These are phyloP conservation scores for Lavandula angustifolia DNA, from an alignment of 257 asterid genomes.

Conservation along the genomic window DNA sequence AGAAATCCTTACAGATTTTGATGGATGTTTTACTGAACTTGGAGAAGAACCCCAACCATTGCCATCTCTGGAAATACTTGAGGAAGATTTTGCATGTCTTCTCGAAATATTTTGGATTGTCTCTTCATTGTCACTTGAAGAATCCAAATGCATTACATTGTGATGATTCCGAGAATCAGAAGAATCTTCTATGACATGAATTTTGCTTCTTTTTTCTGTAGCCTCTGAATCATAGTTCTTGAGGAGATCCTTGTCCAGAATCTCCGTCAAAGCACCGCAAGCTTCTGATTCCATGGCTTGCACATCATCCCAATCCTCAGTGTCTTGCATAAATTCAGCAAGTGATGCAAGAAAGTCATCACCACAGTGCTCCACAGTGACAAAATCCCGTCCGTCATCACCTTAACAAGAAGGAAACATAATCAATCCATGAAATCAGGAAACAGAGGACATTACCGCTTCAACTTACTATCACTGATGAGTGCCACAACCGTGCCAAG, in stretches of 20 bases:
- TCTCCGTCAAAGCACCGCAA: slow-evolving; percentile 71
- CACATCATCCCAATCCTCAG: slow-evolving; percentile 95
- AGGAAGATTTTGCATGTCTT: slow-evolving; percentile 34
- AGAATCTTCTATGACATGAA: slow-evolving; percentile 61
- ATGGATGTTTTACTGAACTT: slow-evolving; percentile 39
- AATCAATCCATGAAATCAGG: neutral
- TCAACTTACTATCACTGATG: neutral
- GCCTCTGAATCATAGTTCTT: slow-evolving; percentile 36
- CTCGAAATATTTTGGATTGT: slow-evolving; percentile 29
- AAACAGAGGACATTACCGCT: slow-evolving; percentile 3
- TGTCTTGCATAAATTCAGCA: slow-evolving; percentile 72
- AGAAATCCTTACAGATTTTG: slow-evolving; percentile 49
- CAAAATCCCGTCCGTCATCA: slow-evolving; percentile 81
- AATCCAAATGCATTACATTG: slow-evolving; percentile 49
- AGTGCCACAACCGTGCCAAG: too few relatives aligned
- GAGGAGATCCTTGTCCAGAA: slow-evolving; percentile 54
- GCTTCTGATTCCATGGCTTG: slow-evolving; percentile 87
- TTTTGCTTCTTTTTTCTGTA: slow-evolving; percentile 32
- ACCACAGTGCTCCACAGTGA: slow-evolving; percentile 86
- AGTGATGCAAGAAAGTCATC: slow-evolving; percentile 90
- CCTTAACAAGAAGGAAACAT: slow-evolving; percentile 45
- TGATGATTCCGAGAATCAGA: slow-evolving; percentile 45
- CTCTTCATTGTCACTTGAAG: slow-evolving; percentile 67
- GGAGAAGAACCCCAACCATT: slow-evolving; percentile 36
- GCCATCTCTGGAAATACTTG: slow-evolving; percentile 32